These are phyloP conservation scores for Psilocybe mexicana DNA, from an alignment of 1,284 basidiomycete genomes.

Conservation along the genomic window DNA sequence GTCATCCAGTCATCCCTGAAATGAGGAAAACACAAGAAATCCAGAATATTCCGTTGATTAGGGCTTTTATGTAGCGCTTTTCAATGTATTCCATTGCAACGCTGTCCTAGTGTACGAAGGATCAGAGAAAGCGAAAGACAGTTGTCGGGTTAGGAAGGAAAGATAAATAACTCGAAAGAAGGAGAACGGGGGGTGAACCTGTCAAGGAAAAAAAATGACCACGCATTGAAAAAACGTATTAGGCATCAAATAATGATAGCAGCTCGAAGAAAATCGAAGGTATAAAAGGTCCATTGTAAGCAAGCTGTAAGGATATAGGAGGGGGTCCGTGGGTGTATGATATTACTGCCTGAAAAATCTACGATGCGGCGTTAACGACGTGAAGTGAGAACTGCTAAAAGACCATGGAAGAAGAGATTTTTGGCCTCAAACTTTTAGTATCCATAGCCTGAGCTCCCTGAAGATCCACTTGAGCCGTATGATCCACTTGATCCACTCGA, in stretches of 20 bases:
- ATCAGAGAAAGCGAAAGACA: conserved; percentile 21
- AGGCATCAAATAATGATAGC: conserved; percentile 36
- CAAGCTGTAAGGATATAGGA: conserved; percentile 20
- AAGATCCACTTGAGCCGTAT: conserved; percentile 9
- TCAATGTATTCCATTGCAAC: conserved; percentile 25
- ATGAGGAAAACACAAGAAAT: neutral
- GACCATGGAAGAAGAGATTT: neutral
- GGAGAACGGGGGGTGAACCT: conserved; percentile 24
- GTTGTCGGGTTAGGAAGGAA: conserved; percentile 5
- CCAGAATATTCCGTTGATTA: too few relatives aligned
- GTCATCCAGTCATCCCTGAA: conserved; percentile 11
- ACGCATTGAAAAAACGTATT: conserved; percentile 35
- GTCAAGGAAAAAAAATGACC: conserved; percentile 27
- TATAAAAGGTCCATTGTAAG: conserved; percentile 17
- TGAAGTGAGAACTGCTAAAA: conserved; percentile 20
- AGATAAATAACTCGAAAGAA: conserved; percentile 18
- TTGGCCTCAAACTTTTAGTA: conserved; percentile 25
- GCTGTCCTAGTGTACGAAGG: conserved; percentile 17
- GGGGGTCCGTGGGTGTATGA: conserved; percentile 25
- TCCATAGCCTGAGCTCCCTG: conserved; percentile 23
- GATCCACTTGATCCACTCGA: conserved; percentile 3
- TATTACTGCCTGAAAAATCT: conserved; percentile 23
- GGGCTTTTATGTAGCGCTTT: conserved; percentile 14
- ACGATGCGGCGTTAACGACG: conserved; percentile 28
- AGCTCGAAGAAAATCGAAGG: conserved; percentile 19